phyloP scores from a whole-genome alignment of 2,329 filamentous ascomycete genomes.

The Myriosclerotinia curreyana region DNA sequence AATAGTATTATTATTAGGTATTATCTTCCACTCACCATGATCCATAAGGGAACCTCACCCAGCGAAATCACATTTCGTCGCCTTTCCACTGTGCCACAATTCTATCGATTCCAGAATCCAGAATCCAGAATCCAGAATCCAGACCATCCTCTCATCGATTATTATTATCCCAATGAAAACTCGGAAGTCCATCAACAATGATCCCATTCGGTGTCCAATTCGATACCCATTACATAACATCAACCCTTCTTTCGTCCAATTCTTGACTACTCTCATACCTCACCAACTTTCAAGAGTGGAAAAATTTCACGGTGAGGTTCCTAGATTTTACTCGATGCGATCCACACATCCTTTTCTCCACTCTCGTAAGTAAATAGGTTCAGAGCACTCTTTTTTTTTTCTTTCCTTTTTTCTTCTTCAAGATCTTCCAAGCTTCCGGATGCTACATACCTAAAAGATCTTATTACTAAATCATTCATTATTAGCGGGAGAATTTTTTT shows the following conservation, averaged over 20 bases:
- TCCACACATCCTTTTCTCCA: neutral
- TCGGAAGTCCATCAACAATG: neutral
- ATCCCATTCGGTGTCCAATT: slow-evolving; percentile 2
- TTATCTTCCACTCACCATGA: neutral
- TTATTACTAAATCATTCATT: too few species aligned
- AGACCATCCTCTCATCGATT: slow-evolving; percentile 1
- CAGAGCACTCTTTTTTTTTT: neutral
- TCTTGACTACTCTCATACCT: neutral
- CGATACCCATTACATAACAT: slow-evolving; percentile 13
- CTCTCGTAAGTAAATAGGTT: neutral
- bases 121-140: too few species aligned
- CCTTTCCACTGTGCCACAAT: neutral
- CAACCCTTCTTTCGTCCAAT: neutral
- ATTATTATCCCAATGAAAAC: slow-evolving; percentile 13
- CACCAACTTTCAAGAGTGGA: slow-evolving; percentile 5
- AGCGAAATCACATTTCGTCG: neutral
- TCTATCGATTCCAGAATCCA: neutral
- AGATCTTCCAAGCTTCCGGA: slow-evolving; percentile 11
- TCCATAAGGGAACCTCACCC: neutral
- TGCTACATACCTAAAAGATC: neutral
- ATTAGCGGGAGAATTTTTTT: slow-evolving; percentile 8
- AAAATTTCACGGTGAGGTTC: neutral
- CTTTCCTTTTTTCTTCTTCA: too few species aligned
- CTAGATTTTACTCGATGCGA: slow-evolving; percentile 6
- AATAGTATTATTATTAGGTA: neutral